Base-by-base conservation (phyloP, 805 yeast genomes). In the Candida chilensis region DNA sequence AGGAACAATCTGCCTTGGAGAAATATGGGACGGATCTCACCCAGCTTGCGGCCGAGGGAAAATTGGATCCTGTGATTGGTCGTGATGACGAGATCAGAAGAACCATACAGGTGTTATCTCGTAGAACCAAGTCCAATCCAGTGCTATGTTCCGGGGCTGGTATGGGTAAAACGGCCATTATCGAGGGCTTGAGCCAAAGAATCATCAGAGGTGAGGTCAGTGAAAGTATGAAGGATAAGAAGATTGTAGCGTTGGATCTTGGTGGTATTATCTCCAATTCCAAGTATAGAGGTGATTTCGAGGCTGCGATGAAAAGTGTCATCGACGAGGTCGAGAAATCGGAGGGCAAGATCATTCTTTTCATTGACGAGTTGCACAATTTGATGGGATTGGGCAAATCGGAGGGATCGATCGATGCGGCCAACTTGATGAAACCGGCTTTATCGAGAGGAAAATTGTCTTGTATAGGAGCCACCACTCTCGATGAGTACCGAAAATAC, bases 101-200 rank as follows among this genome's bases (percentile, higher is more conserved):
- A 35, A 90, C 97, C 0, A 80, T 90, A 33, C 97, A 90, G 51
- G 88, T 90, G 28, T 59, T 90, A 27, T 85, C 96, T 1, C 65
- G 98, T 42, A 68, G 97, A 51, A 87, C 96, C 1, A 90, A 90
- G 55, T 92, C 92, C 52, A 90, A 90, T 47, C 98, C 98, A 0
- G 95, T 92, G 1, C 55, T 90, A 32, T 87, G 92, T 25, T 98
- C 98, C 38, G 76, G 83, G 41, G 98, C 98, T 1, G 98, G 98
- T 58, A 94, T 96, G 0, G 98, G 98, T 60, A 90, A 90, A 54
- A 92, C 97, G 0, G 94, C 97, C 5, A 76, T 92, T 34, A 82
- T 92, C 74, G 98, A 92, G 50, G 98, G 97, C 0, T 63, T 92
- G 24, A 97, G 97, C 0, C 97, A 92, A 54, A 64, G 96, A 45